Conservation (phyloP, 2,329 filamentous ascomycete genomes). For the Penicillium psychrosexuale region DNA sequence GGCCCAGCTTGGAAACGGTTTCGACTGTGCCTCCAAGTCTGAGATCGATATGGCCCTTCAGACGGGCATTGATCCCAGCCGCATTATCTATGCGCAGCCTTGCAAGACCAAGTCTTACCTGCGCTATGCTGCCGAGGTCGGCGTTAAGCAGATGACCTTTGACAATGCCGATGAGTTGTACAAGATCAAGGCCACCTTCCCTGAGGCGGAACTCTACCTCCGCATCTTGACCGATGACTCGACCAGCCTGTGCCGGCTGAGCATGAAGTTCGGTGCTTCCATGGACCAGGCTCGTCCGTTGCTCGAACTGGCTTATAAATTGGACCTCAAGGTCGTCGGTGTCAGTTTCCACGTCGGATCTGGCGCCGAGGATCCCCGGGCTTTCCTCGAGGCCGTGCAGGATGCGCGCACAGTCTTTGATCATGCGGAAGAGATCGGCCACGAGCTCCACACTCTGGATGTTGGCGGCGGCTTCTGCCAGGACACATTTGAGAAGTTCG, state of each 20-base stretch:
- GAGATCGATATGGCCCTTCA: constrained; percentile 91
- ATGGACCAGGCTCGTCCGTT: constrained; percentile 77
- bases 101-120: constrained; percentile 99
- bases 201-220: constrained; percentile 84
- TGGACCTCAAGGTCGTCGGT: constrained; percentile 86
- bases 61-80: constrained; percentile 77
- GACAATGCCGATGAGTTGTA: constrained; percentile 97
- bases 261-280: constrained; percentile 94
- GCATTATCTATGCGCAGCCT: constrained; percentile 98
- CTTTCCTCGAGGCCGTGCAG: constrained; percentile 84
- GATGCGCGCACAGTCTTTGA: constrained; percentile 89
- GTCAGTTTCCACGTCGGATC: constrained; percentile 98
- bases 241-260: constrained; percentile 87
- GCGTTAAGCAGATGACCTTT: constrained; percentile 98
- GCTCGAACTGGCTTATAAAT: constrained; percentile 72
- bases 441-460: constrained; percentile 80
- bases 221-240: constrained; percentile 97
- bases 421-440: constrained; percentile 73
- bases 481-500: constrained; percentile 90
- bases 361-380: constrained; percentile 86
- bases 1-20: constrained; percentile 83
- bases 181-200: constrained; percentile 92
- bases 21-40: constrained; percentile 96
- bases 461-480: constrained; percentile 90
- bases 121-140: constrained; percentile 77